These are phyloP conservation scores for Cordyceps pruinosa DNA, from an alignment of 2,329 filamentous ascomycete species.

Conservation along the genomic window DNA sequence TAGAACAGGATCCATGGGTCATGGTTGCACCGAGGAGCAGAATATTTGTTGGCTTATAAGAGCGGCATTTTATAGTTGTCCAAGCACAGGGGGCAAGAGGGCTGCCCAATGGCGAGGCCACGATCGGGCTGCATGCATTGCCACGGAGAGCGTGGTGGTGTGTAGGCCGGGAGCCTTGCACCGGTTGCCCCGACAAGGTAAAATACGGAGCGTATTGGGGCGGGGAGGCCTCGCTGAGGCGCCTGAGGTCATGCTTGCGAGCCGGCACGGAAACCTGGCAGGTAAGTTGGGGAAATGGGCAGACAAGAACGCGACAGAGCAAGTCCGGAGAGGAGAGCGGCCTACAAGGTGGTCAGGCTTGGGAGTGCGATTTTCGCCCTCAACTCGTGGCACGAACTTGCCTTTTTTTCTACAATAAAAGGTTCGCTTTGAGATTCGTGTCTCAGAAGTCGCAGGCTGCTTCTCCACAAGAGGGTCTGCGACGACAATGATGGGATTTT, in stretches of 20 bases:
- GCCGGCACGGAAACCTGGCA: too few relatives aligned
- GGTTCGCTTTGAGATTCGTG: too few relatives aligned
- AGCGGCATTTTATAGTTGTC: background rate
- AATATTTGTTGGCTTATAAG: background rate
- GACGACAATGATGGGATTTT: background rate
- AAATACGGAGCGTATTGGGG: too few relatives aligned
- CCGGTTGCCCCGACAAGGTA: background rate
- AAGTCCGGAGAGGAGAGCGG: too few relatives aligned
- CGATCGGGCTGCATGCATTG: background rate
- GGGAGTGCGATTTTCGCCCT: too few relatives aligned
- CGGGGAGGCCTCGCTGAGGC: too few relatives aligned
- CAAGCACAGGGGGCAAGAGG: background rate
- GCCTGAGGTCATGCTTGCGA: too few relatives aligned
- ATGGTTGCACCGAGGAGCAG: background rate
- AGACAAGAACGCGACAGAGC: too few relatives aligned
- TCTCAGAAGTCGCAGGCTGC: background rate
- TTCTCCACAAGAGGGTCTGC: background rate
- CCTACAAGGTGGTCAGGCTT: too few relatives aligned
- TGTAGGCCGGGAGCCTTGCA: background rate
- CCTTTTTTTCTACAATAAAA: too few relatives aligned
- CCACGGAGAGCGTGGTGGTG: background rate
- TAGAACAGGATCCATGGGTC: background rate
- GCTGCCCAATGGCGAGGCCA: background rate
- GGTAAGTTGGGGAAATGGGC: too few relatives aligned
- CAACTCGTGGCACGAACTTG: too few relatives aligned